A percentile compares a stretch with the other conserved stretches of the same genome.
These are phyloP conservation scores for Trichoderma citrinoviride DNA, from an alignment of 2,329 filamentous ascomycete species.

Conservation along the genomic window DNA sequence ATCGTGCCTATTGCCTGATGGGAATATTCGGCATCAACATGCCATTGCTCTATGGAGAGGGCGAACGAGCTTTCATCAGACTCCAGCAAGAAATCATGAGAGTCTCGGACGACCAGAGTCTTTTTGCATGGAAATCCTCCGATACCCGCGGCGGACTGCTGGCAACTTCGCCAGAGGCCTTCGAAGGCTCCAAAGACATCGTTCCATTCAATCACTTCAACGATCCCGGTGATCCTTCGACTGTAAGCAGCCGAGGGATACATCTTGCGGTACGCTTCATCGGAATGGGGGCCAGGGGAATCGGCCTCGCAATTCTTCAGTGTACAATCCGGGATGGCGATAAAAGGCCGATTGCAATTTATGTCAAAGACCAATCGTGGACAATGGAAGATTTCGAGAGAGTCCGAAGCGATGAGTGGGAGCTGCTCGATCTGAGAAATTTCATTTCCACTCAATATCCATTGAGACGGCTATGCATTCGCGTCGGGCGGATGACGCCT, in stretches of 20 bases:
- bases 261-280: neutral
- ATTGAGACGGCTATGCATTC: slow-evolving; percentile 1
- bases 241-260: neutral
- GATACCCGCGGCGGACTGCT: neutral
- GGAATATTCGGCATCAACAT: slow-evolving; percentile 34
- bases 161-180: slow-evolving; percentile 6
- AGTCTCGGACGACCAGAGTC: neutral
- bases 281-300: neutral
- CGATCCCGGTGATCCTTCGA: neutral
- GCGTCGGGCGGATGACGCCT: neutral
- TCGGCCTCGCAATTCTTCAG: slow-evolving; percentile 3
- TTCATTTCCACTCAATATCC: neutral
- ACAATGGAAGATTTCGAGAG: slow-evolving; percentile 15
- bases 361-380: neutral
- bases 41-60: slow-evolving; percentile 34
- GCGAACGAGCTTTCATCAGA: slow-evolving; percentile 27
- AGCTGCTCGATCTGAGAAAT: neutral
- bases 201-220: neutral
- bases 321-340: neutral
- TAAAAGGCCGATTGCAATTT: slow-evolving; percentile 4
- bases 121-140: slow-evolving; percentile 5
- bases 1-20: slow-evolving; percentile 33
- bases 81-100: slow-evolving; percentile 20
- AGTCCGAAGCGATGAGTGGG: neutral
- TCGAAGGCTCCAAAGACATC: neutral